Percentiles rank a stretch among this genome's conserved stretches.
phyloP scores from a whole-genome alignment of 768 basidiomycete genomes.

The Crepidotus variabilis region DNA sequence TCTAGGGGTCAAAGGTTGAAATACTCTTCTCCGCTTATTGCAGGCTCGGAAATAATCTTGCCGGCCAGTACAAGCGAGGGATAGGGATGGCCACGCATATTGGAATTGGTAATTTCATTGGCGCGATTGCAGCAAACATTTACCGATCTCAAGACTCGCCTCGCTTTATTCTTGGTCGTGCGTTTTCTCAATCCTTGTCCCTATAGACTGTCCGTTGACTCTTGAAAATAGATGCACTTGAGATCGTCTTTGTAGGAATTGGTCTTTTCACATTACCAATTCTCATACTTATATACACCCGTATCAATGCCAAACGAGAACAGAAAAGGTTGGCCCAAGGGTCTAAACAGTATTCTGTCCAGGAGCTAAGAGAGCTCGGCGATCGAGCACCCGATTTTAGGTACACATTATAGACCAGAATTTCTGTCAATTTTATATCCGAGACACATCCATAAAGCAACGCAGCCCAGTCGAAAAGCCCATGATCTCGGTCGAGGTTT shows the following conservation, averaged over 20 bases:
- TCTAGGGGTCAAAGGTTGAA: conserved; percentile 17
- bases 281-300: conserved; percentile 44
- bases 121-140: conserved; percentile 61
- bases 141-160: conserved; percentile 58
- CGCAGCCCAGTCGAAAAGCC: no score
- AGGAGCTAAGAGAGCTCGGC: conserved; percentile 42
- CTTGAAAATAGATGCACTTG: conserved; percentile 44
- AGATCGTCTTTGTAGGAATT: conserved; percentile 67
- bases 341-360: conserved; percentile 24
- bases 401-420: conserved; percentile 36
- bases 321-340: conserved; percentile 24
- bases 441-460: no score
- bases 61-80: conserved; percentile 69
- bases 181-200: conserved; percentile 29
- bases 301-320: conserved; percentile 56
- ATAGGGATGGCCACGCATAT: conserved; percentile 69
- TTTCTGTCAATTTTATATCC: no score
- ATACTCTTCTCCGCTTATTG: background rate
- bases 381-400: conserved; percentile 63
- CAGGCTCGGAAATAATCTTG: conserved; percentile 65
- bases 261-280: conserved; percentile 52
- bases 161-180: conserved; percentile 60
- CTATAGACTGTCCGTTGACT: conserved; percentile 20
- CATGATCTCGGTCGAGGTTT: no score
- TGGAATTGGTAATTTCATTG: conserved; percentile 62